Conservation (phyloP, 768 basidiomycete genomes). For the Tylopilus subfusipes region DNA sequence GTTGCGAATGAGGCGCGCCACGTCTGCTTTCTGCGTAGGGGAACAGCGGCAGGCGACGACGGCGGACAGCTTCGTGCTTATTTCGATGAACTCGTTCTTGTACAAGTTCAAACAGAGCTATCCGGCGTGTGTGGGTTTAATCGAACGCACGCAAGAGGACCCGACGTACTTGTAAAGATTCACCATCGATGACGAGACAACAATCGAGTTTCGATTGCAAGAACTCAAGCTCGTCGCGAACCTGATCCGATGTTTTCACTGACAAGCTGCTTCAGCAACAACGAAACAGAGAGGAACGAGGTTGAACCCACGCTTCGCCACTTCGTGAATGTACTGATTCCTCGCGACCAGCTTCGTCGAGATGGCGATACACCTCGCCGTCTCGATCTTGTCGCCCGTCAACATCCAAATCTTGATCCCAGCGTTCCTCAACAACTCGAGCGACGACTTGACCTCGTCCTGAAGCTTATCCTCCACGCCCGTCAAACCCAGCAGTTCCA, state of each 20-base stretch:
- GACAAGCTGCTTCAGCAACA: conserved; percentile 4
- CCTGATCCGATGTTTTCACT: conserved; percentile 86
- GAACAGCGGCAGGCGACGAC: conserved; percentile 98
- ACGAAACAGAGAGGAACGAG: not conserved
- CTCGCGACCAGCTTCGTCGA: conserved; percentile 94
- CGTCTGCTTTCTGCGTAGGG: conserved; percentile 98
- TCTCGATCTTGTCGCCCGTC: conserved; percentile 99
- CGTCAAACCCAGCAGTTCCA: conserved; percentile 90
- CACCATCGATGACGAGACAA: conserved; percentile 97
- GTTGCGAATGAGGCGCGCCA: conserved; percentile 86
- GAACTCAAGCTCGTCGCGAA: conserved; percentile 87
- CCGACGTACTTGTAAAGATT: conserved; percentile 79
- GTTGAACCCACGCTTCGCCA: conserved; percentile 69
- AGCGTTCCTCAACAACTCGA: conserved; percentile 91
- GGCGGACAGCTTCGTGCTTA: conserved; percentile 91
- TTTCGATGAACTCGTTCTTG: conserved; percentile 92
- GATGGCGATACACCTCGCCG: conserved; percentile 96
- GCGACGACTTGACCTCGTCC: conserved; percentile 91
- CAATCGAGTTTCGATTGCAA: conserved; percentile 93
- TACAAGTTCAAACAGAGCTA: conserved; percentile 90
- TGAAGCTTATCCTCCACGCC: conserved; percentile 99
- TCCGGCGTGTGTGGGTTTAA: not conserved
- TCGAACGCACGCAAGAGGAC: not conserved
- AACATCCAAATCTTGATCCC: conserved; percentile 99
- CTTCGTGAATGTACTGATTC: conserved; percentile 96